These are phyloP conservation scores for Eucalyptus victrix DNA, from an alignment of 345 rosid genomes.

Conservation along the genomic window DNA sequence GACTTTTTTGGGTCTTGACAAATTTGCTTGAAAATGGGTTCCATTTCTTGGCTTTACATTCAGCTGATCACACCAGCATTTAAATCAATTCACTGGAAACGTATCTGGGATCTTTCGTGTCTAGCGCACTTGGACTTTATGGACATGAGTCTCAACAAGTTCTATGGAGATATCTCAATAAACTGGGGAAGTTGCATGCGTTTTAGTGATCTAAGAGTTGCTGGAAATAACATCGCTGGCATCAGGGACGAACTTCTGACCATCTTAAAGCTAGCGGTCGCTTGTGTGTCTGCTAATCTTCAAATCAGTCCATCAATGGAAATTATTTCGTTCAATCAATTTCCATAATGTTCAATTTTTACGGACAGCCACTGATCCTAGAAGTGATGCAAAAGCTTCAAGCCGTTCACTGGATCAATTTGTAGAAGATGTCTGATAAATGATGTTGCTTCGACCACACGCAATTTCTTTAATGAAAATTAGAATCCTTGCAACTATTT, in stretches of 20 bases:
- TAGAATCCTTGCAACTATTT: background rate
- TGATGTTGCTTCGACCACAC: background rate
- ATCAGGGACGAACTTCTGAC: too few relatives aligned
- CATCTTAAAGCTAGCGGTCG: background rate
- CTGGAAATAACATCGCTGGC: background rate
- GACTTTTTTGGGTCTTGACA: background rate
- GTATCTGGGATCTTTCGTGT: background rate
- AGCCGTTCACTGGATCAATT: background rate
- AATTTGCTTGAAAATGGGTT: background rate
- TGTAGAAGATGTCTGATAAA: background rate
- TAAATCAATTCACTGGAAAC: background rate
- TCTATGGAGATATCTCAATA: background rate
- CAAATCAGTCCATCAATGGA: constrained; percentile 16
- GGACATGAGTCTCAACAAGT: background rate
- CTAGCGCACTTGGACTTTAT: background rate
- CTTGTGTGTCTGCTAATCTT: constrained; percentile 8
- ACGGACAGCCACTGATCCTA: background rate
- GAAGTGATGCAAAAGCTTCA: background rate
- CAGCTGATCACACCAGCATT: background rate
- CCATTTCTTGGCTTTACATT: background rate
- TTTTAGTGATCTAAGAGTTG: background rate
- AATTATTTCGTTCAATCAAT: background rate
- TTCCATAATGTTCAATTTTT: background rate
- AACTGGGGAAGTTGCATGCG: constrained; percentile 9
- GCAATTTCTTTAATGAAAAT: background rate